Percentiles rank a stretch among this genome's conserved stretches.
Evolutionary conservation across 2,329 filamentous ascomycete genomes (phyloP).

Genomic region (Monosporascus sp.): DNA sequence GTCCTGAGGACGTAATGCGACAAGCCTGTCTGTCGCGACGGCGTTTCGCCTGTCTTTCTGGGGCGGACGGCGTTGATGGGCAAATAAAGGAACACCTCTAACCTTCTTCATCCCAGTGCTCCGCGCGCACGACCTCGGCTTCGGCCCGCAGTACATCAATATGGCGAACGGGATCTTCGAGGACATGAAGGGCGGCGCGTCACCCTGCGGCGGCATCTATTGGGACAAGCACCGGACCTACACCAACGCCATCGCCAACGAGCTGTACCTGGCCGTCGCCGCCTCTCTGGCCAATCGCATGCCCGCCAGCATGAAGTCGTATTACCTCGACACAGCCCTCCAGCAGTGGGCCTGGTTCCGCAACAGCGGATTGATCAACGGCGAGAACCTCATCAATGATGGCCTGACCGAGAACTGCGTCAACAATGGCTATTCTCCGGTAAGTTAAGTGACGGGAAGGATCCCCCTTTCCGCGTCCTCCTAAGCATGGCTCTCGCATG

Average conservation of each 20-base stretch:
- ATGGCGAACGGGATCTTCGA: conserved; percentile 45
- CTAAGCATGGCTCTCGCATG: too few relatives aligned
- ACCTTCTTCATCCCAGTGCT: conserved; percentile 40
- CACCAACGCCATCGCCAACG: conserved; percentile 48
- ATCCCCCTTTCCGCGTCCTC: too few relatives aligned
- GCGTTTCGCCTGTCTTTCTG: too few relatives aligned
- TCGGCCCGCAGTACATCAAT: conserved; percentile 36
- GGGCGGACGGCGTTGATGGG: background rate
- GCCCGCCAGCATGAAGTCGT: conserved; percentile 18
- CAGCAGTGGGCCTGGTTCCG: conserved; percentile 43
- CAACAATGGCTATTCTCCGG: conserved; percentile 44
- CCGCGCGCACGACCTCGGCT: conserved; percentile 38
- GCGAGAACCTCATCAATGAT: conserved; percentile 40
- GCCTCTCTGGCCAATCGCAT: conserved; percentile 42
- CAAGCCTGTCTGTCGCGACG: too few relatives aligned
- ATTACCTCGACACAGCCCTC: conserved; percentile 38
- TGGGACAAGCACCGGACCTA: conserved; percentile 44
- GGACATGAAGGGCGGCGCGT: conserved; percentile 42
- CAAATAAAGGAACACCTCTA: conserved; percentile 38
- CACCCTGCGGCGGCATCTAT: conserved; percentile 48
- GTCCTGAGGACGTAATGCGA: conserved; percentile 47
- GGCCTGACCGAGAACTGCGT: conserved; percentile 39
- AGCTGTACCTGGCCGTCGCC: conserved; percentile 43
- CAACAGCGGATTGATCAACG: conserved; percentile 40
- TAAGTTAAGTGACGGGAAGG: background rate